Evolutionary conservation across 257 asterid species (phyloP).

Genomic region (Petrea volubilis): DNA sequence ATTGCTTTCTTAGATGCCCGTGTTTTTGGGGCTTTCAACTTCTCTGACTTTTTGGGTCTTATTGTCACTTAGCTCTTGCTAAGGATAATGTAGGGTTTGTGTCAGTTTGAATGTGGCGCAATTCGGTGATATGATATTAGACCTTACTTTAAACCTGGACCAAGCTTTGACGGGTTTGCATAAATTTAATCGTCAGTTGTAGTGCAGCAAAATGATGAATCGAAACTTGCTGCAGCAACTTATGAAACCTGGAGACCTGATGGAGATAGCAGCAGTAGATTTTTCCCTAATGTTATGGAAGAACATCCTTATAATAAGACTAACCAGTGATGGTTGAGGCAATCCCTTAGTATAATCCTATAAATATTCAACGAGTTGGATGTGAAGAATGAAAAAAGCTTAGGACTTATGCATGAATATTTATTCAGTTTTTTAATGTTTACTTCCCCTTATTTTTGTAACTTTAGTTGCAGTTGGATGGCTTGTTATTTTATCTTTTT

Average conservation of each 20-base stretch:
- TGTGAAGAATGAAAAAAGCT: background rate
- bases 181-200: background rate
- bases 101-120: constrained; percentile 1
- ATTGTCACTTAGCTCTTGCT: constrained; percentile 9
- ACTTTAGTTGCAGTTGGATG: constrained; percentile 18
- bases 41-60: background rate
- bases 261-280: background rate
- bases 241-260: constrained; percentile 14
- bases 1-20: background rate
- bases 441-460: constrained; percentile 4
- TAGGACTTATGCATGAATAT: constrained; percentile 10
- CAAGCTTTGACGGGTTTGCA: constrained; percentile 10
- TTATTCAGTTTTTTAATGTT: background rate
- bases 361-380: constrained; percentile 11
- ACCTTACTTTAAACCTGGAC: constrained; percentile 1
- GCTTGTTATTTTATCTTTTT: constrained; percentile 15
- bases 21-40: constrained; percentile 18
- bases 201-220: constrained; percentile 11
- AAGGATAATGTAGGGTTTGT: background rate
- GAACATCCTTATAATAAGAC: background rate
- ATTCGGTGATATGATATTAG: constrained; percentile 1
- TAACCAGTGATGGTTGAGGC: background rate
- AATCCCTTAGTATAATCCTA: constrained; percentile 5
- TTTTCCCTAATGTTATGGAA: background rate
- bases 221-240: constrained; percentile 10